phyloP scores from a whole-genome alignment of 73 alveolate genomes.

The Blepharisma stoltei region DNA sequence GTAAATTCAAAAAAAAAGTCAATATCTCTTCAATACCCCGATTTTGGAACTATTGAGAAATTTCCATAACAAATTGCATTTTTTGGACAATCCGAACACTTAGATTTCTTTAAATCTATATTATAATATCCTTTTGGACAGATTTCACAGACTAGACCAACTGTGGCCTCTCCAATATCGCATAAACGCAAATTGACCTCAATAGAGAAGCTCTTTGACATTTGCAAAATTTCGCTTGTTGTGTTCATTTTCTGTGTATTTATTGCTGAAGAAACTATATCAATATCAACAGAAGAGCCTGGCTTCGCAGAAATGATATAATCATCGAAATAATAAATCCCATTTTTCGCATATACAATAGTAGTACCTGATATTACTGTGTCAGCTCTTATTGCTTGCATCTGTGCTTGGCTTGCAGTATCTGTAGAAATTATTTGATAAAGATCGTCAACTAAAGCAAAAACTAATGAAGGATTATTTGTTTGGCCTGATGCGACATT shows the following conservation, averaged over 20 bases:
- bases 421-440: constrained; percentile 5
- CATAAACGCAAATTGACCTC: neutral
- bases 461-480: neutral
- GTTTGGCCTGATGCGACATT: constrained; percentile 8
- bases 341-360: neutral
- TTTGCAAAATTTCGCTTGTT: too few species aligned
- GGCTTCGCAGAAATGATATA: constrained; percentile 2
- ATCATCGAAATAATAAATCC: constrained; percentile 4
- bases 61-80: constrained; percentile 21
- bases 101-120: neutral
- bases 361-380: neutral
- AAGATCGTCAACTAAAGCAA: too few species aligned
- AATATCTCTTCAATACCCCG: constrained; percentile 31
- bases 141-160: neutral
- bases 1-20: too few species aligned
- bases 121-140: constrained; percentile 1
- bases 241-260: neutral
- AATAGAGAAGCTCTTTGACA: too few species aligned
- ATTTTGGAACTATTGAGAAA: constrained; percentile 16
- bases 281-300: neutral
- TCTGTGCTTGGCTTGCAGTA: neutral
- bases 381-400: neutral
- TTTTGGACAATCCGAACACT: neutral
- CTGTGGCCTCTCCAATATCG: neutral
- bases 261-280: neutral